Conservation (phyloP, 2,329 filamentous ascomycete species). For the Fusarium palustre region DNA sequence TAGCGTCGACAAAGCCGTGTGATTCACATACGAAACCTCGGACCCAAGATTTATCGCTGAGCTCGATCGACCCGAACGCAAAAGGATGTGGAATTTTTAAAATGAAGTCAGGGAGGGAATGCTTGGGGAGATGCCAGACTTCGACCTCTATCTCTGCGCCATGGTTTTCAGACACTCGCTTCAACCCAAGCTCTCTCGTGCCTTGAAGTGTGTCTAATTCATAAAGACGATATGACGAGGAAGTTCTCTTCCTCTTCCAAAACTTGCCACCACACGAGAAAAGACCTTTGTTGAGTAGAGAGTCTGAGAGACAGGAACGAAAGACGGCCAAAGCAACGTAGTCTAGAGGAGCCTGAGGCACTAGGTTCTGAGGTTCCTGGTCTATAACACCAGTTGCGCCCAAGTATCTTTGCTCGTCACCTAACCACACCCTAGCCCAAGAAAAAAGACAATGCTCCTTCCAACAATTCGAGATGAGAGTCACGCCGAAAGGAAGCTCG, state of each 20-base stretch:
- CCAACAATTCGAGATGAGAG: slow-evolving; percentile 53
- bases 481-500: slow-evolving; percentile 55
- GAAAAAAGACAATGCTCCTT: slow-evolving; percentile 49
- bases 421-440: slow-evolving; percentile 48
- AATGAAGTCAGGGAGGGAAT: slow-evolving; percentile 49
- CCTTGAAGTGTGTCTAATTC: slow-evolving; percentile 38
- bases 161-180: slow-evolving; percentile 37
- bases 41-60: slow-evolving; percentile 51
- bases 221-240: slow-evolving; percentile 49
- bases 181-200: slow-evolving; percentile 50
- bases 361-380: background rate
- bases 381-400: slow-evolving; percentile 46
- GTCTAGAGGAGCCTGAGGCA: background rate
- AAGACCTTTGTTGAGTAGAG: slow-evolving; percentile 52
- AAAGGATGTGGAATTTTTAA: slow-evolving; percentile 51
- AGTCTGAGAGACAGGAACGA: slow-evolving; percentile 52
- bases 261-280: slow-evolving; percentile 48
- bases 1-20: slow-evolving; percentile 46
- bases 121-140: slow-evolving; percentile 51
- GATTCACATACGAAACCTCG: slow-evolving; percentile 55
- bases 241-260: slow-evolving; percentile 45
- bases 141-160: slow-evolving; percentile 52
- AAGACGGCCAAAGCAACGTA: slow-evolving; percentile 49
- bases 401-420: slow-evolving; percentile 33
- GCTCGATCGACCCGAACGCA: slow-evolving; percentile 52